phyloP scores from a whole-genome alignment of 257 asterid species.

The Anisodus acutangulus region DNA sequence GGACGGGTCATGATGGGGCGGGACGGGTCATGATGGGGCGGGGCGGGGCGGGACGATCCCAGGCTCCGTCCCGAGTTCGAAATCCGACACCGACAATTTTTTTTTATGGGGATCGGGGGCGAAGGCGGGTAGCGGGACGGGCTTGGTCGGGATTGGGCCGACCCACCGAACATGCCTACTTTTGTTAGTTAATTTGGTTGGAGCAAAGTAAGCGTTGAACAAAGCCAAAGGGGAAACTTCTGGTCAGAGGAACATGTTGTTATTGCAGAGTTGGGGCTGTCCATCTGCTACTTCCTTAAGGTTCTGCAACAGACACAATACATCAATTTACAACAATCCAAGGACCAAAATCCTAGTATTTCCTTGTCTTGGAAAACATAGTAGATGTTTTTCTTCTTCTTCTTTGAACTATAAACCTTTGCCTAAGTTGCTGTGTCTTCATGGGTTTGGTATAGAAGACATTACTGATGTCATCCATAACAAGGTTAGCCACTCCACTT shows the following conservation, averaged over 20 bases:
- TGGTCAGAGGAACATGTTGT: neutral
- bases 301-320: neutral
- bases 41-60: too few relatives aligned
- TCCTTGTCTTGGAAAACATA: neutral
- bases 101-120: too few relatives aligned
- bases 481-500: neutral
- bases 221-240: neutral
- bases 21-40: too few relatives aligned
- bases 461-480: conserved; percentile 24
- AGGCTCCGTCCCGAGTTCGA: too few relatives aligned
- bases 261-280: conserved; percentile 7
- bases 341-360: neutral
- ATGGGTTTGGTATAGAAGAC: neutral
- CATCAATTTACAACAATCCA: conserved; percentile 14
- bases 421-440: neutral
- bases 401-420: neutral
- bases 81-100: too few relatives aligned
- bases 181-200: neutral
- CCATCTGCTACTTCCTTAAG: conserved; percentile 5
- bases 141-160: too few relatives aligned
- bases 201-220: neutral
- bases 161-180: too few relatives aligned
- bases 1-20: too few relatives aligned
- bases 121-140: too few relatives aligned
- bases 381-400: conserved; percentile 23